A percentile compares a stretch with the other conserved stretches of the same genome.
These are phyloP conservation scores for Colletotrichum orbiculare DNA, from an alignment of 2,329 filamentous ascomycete genomes.

Conservation along the genomic window DNA sequence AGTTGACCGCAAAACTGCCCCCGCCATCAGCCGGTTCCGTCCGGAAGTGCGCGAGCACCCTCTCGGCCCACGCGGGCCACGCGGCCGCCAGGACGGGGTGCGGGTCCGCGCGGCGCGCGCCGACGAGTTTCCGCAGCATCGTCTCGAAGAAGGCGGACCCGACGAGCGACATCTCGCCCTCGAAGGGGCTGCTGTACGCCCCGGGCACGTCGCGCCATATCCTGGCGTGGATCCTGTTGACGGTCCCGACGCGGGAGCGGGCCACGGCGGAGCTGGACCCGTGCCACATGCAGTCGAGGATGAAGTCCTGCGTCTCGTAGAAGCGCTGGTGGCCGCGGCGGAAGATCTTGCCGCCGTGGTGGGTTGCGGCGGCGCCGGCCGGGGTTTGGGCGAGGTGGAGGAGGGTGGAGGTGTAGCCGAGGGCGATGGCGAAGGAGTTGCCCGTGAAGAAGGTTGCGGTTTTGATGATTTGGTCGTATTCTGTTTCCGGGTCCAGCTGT, in stretches of 20 bases:
- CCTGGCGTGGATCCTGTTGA: too few relatives aligned
- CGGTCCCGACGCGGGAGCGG: too few relatives aligned
- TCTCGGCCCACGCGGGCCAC: slow-evolving; percentile 9
- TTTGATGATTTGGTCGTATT: slow-evolving; percentile 13
- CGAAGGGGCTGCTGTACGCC: not conserved
- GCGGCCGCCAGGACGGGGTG: not conserved
- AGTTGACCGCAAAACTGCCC: slow-evolving; percentile 5
- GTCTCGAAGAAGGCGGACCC: slow-evolving; percentile 12
- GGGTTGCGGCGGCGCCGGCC: not conserved
- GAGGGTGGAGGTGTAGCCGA: slow-evolving; percentile 3
- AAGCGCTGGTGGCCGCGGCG: too few relatives aligned
- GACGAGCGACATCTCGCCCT: slow-evolving; percentile 9
- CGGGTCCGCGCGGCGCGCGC: slow-evolving; percentile 6
- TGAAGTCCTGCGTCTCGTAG: too few relatives aligned
- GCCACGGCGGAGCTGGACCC: too few relatives aligned
- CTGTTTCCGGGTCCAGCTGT: slow-evolving; percentile 7
- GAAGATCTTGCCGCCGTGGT: too few relatives aligned
- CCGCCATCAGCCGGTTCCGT: not conserved
- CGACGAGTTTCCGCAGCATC: not conserved
- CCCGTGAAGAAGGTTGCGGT: slow-evolving; percentile 16
- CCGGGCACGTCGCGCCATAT: too few relatives aligned
- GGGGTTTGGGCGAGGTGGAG: slow-evolving; percentile 8
- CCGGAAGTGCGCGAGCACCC: not conserved
- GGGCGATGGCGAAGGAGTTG: slow-evolving; percentile 2
- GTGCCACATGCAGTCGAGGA: too few relatives aligned